Base-by-base conservation (phyloP, 1,139 yeast species). In the Yamadazyma triangularis region DNA sequence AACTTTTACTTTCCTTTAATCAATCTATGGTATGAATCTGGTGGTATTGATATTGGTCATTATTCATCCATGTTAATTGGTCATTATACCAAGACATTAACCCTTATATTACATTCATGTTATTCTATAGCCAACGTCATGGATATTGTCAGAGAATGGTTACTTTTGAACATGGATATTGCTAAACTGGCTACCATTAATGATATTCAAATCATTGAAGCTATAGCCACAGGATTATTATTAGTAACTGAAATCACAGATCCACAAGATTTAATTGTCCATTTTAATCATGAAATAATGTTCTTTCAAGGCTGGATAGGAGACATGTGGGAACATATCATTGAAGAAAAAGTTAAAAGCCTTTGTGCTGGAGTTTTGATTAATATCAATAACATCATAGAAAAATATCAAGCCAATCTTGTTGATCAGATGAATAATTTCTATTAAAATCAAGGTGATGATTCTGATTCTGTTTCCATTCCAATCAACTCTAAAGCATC, bases 11-110 rank as follows among this genome's bases (percentile, higher is more conserved):
- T 70, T 42, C 82, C 88, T 1, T 58, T 83, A 32, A 49, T 72
- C 0, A 64, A 68, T 13, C 60, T 73, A 2, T 78, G 83, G 81
- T 66, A 73, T 40, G 67, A 68, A 26, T 49, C 60, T 4, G 49
- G 56, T 4, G 64, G 63, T 1, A 64, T 73, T 19, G 60, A 65
- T 30, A 61, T 74, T 29, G 84, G 84, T 0, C 66, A 63, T 25
- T 77, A 76, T 46, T 72, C 82, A 0, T 64, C 77, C 1, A 46
- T 80, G 2, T 55, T 81, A 24, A 60, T 66, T 20, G 70, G 77
- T 0, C 89, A 81, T 47, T 80, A 68, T 48, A 45, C 82, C 31
- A 70, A 75, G 34, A 77, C 86, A 0, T 48, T 83, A 36, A 66
- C 77, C 0, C 48, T 82, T 14, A 45, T 82, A 5, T 51, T 79